Conservation (phyloP, 768 basidiomycete genomes). For the Serendipita sp. region DNA sequence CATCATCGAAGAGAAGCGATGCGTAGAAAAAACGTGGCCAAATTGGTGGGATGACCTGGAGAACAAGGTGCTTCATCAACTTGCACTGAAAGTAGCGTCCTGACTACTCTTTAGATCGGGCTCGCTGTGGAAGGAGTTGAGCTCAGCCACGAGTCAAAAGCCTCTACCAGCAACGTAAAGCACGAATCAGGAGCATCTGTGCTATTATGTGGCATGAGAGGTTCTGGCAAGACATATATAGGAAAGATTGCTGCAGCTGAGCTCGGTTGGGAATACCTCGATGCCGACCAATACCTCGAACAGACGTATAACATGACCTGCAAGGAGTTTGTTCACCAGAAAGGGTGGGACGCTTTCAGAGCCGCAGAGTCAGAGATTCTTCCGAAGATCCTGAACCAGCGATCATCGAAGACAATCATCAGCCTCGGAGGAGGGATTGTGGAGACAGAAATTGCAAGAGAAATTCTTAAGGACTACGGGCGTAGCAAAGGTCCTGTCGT, state of each 20-base stretch:
- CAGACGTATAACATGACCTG: slow-evolving; percentile 43
- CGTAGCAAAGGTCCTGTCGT: slow-evolving; percentile 55
- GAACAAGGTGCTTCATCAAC: slow-evolving; percentile 38
- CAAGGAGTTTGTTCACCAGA: slow-evolving; percentile 56
- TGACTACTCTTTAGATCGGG: slow-evolving; percentile 47
- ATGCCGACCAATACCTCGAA: slow-evolving; percentile 72
- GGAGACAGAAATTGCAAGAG: slow-evolving; percentile 60
- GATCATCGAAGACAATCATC: slow-evolving; percentile 50
- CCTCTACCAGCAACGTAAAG: slow-evolving; percentile 26
- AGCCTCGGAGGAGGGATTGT: slow-evolving; percentile 92
- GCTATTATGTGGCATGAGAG: slow-evolving; percentile 87
- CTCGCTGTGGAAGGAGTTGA: slow-evolving; percentile 77
- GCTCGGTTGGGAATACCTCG: slow-evolving; percentile 59
- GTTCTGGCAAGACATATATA: slow-evolving; percentile 85
- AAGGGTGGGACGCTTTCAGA: slow-evolving; percentile 87
- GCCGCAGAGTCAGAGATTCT: slow-evolving; percentile 56
- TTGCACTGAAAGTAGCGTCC: neutral
- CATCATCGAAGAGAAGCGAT: slow-evolving; percentile 84
- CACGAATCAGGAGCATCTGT: slow-evolving; percentile 25
- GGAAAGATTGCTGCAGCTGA: slow-evolving; percentile 59
- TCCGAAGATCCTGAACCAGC: slow-evolving; percentile 41
- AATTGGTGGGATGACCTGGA: slow-evolving; percentile 99
- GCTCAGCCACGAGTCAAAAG: slow-evolving; percentile 29
- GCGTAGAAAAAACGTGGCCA: slow-evolving; percentile 99
- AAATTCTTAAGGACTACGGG: slow-evolving; percentile 51